Evolutionary conservation across 2,329 filamentous ascomycete genomes (phyloP).

Genomic region (Thelonectria discophora): DNA sequence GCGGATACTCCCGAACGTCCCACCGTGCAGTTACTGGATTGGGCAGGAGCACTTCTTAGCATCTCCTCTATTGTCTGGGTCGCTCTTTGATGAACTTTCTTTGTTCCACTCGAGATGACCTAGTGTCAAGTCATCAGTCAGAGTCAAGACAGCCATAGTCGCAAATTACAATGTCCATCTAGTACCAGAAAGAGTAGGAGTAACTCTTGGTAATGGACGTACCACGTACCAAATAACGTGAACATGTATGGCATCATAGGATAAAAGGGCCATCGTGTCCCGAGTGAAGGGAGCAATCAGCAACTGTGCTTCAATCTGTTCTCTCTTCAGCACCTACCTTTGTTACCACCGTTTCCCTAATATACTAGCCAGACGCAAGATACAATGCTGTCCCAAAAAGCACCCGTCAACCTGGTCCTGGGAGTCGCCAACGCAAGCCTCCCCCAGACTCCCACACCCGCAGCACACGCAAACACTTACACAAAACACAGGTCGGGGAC

Average conservation of each 20-base stretch:
- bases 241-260: neutral
- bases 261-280: neutral
- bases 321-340: neutral
- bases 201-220: conserved; percentile 18
- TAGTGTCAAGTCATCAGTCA: no score
- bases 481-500: conserved; percentile 35
- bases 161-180: no score
- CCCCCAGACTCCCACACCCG: no score
- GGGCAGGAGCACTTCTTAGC: neutral
- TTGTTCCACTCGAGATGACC: no score
- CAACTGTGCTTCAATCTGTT: neutral
- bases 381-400: conserved; percentile 16
- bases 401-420: conserved; percentile 30
- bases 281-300: no score
- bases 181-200: conserved; percentile 24
- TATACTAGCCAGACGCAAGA: neutral
- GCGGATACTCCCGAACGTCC: neutral
- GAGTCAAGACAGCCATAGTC: no score
- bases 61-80: no score
- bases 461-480: neutral
- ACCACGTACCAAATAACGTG: neutral
- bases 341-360: neutral
- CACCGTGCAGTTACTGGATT: neutral
- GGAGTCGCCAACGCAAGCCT: conserved; percentile 28
- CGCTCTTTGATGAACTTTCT: no score